These are phyloP conservation scores for Quercus variabilis DNA, from an alignment of 306 rosid species.

Conservation along the genomic window DNA sequence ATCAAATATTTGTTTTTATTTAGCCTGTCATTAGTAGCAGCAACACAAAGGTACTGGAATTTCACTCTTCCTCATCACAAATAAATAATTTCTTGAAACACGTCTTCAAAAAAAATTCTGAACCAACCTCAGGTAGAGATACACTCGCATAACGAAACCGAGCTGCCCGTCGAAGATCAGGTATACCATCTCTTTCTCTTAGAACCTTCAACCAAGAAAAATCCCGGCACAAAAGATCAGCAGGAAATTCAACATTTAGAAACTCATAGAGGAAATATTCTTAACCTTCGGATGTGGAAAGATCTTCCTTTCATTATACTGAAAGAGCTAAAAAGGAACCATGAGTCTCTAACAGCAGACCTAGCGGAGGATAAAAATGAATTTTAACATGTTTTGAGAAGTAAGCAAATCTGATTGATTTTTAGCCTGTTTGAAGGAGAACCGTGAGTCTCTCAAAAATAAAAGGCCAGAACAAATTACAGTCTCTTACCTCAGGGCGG, in stretches of 20 bases:
- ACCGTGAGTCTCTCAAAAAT: conserved; percentile 19
- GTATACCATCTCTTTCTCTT: conserved; percentile 80
- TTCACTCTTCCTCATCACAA: conserved; percentile 9
- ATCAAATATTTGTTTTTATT: background rate
- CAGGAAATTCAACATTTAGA: conserved; percentile 14
- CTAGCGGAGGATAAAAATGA: background rate
- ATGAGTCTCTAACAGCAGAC: background rate
- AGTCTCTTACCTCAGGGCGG: conserved; percentile 78
- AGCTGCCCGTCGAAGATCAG: conserved; percentile 82
- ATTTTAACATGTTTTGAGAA: background rate
- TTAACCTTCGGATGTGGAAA: background rate
- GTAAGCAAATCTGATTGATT: background rate
- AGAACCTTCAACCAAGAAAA: conserved; percentile 48
- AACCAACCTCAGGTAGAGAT: conserved; percentile 73
- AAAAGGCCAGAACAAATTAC: conserved; percentile 35
- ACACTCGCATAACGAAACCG: conserved; percentile 82
- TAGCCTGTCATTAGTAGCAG: background rate
- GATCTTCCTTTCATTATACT: background rate
- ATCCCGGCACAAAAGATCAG: conserved; percentile 11
- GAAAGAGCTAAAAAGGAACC: background rate
- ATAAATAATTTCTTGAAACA: conserved; percentile 1
- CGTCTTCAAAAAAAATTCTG: conserved; percentile 8
- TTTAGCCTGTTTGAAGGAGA: background rate
- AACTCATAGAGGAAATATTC: background rate
- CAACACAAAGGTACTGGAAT: background rate